Percentiles rank a stretch among this genome's conserved stretches.
phyloP scores from a whole-genome alignment of 1,284 basidiomycete genomes.

The Bondarzewia mesenterica region DNA sequence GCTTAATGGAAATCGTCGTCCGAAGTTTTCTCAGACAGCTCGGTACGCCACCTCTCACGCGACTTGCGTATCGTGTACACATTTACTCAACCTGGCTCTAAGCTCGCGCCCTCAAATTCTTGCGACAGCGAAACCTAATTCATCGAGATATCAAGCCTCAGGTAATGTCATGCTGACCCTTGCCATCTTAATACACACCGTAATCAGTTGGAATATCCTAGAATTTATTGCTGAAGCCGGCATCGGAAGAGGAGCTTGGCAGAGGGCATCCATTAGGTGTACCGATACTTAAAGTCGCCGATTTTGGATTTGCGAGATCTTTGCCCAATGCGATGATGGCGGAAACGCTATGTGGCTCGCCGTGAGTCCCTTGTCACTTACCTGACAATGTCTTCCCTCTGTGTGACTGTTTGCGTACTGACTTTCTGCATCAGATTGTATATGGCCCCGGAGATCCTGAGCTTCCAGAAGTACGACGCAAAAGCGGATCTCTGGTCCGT shows the following conservation, averaged over 20 bases:
- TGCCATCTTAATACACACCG: no score
- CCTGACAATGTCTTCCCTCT: neutral
- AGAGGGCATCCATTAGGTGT: conserved; percentile 88
- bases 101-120: conserved; percentile 90
- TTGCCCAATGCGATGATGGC: conserved; percentile 91
- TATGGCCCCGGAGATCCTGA: conserved; percentile 98
- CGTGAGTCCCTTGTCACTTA: conserved; percentile 47
- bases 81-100: no score
- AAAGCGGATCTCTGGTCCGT: conserved; percentile 98
- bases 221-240: conserved; percentile 87
- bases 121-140: conserved; percentile 85
- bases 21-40: conserved; percentile 91
- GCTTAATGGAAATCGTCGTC: conserved; percentile 86
- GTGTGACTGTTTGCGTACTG: neutral
- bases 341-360: conserved; percentile 96
- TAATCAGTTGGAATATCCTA: no score
- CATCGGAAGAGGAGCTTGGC: conserved; percentile 69
- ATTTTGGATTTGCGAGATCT: conserved; percentile 95
- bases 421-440: conserved; percentile 56
- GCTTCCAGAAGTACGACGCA: conserved; percentile 97
- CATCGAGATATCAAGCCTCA: conserved; percentile 98
- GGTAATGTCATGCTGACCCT: conserved; percentile 1
- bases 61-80: no score
- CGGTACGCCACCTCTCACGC: conserved; percentile 44
- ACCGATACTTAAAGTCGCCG: conserved; percentile 92